These are phyloP conservation scores for Acrocalymma vagum DNA, from an alignment of 2,329 filamentous ascomycete genomes.

Conservation along the genomic window DNA sequence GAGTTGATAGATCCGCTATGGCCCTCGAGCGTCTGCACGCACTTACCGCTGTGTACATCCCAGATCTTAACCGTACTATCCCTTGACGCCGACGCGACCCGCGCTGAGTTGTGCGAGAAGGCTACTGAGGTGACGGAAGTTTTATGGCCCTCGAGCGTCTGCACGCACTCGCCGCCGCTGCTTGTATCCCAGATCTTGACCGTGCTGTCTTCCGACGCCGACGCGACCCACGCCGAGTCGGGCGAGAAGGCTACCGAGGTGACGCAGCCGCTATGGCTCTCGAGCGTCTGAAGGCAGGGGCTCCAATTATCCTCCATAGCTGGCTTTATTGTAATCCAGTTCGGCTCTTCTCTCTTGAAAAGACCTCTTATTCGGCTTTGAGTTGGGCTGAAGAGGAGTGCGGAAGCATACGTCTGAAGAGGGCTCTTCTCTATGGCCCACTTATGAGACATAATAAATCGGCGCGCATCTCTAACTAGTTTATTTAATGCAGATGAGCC, in stretches of 20 bases:
- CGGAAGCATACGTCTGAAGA: constrained; percentile 4
- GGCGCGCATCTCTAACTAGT: constrained; percentile 4
- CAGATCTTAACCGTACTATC: constrained; percentile 7
- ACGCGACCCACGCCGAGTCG: constrained; percentile 22
- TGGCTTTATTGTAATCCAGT: constrained; percentile 6
- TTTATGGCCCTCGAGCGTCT: constrained; percentile 5
- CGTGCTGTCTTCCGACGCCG: constrained; percentile 5
- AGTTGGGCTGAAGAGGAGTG: constrained; percentile 4
- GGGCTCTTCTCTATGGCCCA: too few relatives aligned
- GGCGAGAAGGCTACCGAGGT: constrained; percentile 26
- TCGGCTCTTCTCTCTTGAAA: too few relatives aligned
- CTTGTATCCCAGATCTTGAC: constrained; percentile 6
- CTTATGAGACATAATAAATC: constrained; percentile 7
- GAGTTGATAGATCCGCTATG: constrained; percentile 16
- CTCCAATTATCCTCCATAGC: constrained; percentile 3
- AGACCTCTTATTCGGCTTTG: constrained; percentile 4
- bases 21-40: constrained; percentile 17
- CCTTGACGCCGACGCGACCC: constrained; percentile 19
- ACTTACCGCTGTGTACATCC: constrained; percentile 4
- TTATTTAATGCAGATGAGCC: constrained; percentile 2
- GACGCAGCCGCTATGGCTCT: constrained; percentile 19
- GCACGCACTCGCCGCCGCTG: constrained; percentile 5
- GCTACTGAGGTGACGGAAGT: constrained; percentile 1
- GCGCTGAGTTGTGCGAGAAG: too few relatives aligned
- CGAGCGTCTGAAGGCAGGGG: constrained; percentile 23